phyloP scores from a whole-genome alignment of 352 stramenopile genomes.

The Plasmopara viticola region DNA sequence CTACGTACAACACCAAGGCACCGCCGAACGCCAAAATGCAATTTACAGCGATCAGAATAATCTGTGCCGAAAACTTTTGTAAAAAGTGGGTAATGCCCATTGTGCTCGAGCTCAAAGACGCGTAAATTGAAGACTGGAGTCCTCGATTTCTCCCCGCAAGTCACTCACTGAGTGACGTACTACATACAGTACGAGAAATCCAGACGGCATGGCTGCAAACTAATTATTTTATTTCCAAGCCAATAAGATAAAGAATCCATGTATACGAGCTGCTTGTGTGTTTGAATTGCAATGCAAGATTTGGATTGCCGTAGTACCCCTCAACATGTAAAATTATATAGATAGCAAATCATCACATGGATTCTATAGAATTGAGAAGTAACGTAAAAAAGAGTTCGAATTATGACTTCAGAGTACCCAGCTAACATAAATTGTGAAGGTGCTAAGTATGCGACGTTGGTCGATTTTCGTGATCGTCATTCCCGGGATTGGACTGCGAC shows the following conservation, averaged over 20 bases:
- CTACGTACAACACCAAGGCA: conserved; percentile 45
- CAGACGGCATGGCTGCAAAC: not conserved
- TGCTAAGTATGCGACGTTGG: not conserved
- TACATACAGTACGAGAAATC: not conserved
- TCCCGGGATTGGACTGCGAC: conserved; percentile 1
- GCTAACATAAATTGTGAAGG: too few relatives aligned
- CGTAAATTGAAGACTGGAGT: conserved; percentile 21
- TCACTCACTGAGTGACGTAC: not conserved
- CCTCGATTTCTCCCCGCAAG: not conserved
- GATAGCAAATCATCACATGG: not conserved
- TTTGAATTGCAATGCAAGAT: too few relatives aligned
- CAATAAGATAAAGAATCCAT: too few relatives aligned
- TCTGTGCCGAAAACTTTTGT: conserved; percentile 17
- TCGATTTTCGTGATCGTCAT: conserved; percentile 8
- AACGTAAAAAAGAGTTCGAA: too few relatives aligned
- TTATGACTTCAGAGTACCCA: too few relatives aligned
- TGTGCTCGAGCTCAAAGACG: not conserved
- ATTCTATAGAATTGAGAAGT: too few relatives aligned
- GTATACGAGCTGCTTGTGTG: too few relatives aligned
- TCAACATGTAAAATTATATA: not conserved
- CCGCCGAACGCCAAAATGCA: conserved; percentile 46
- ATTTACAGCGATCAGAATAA: conserved; percentile 59
- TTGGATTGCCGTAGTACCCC: too few relatives aligned
- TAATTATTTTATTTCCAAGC: too few relatives aligned
- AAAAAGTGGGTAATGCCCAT: conserved; percentile 21